Evolutionary conservation across 306 rosid species (phyloP), one percentile per base, ranked within the genome.

Genomic region (Vigna reflexopilosa): DNA sequence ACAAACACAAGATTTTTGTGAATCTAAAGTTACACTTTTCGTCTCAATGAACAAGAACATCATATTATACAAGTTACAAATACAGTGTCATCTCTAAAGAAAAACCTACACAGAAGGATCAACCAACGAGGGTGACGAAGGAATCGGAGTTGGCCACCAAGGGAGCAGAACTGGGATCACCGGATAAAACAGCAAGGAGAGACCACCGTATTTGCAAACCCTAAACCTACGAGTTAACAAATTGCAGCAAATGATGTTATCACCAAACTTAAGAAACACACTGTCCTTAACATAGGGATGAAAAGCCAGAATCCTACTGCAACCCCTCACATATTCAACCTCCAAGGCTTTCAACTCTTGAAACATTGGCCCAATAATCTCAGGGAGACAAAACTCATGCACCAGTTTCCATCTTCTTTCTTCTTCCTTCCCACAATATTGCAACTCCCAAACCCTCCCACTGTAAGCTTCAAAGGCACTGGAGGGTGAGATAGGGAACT

Each of bases 101-200:
- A 59, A 6, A 61, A 30, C 22, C 20, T 61, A 30, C 3, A 30
- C 9, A 14, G 7, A 30, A 16, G 1, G 17, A 42, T 20, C 34
- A 19, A 45, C 3, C 40, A 24, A 68, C 3, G 0, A 74, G 5
- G 70, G 36, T 4, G 55, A 9, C 1, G 56, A 42, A 42, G 81
- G 75, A 54, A 77, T 55, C 0, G 81, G 75, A 56, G 82, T 67
- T 42, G 82, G 82, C 82, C 82, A 77, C 61, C 82, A 77, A 9
- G 82, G 82, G 5, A 77, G 59, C 22, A 57, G n/a, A 44, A 77
- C 1, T 56, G 82, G 69, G 19, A 38, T 67, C 7, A 77, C 59
- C 0, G 82, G 82, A 42, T 40, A 77, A 45, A 67, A 77, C 9
- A 49, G 68, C 74, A 77, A 77, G 22, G 81, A 58, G 6, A 55